phyloP scores from a whole-genome alignment of 1,284 basidiomycete species.

The Marasmius tenuissimus region DNA sequence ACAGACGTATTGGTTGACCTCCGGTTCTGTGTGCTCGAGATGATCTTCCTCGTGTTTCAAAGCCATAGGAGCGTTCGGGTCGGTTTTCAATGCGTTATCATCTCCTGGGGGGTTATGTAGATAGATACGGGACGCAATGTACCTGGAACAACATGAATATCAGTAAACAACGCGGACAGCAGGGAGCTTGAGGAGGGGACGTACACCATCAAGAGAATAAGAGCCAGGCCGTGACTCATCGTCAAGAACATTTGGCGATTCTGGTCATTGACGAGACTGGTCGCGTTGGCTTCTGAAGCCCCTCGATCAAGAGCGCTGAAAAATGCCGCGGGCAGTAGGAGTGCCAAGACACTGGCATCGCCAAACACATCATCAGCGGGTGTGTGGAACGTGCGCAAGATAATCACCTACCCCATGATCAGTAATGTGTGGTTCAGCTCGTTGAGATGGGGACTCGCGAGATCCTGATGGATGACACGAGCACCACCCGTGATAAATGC shows the following conservation, averaged over 20 bases:
- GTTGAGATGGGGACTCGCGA: constrained; percentile 45
- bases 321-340: constrained; percentile 64
- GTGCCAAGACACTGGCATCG: constrained; percentile 50
- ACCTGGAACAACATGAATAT: constrained; percentile 35
- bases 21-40: constrained; percentile 44
- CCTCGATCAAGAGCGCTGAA: constrained; percentile 60
- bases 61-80: constrained; percentile 43
- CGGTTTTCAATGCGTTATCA: constrained; percentile 42
- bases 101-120: constrained; percentile 68
- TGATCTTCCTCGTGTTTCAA: constrained; percentile 43
- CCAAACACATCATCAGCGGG: not conserved
- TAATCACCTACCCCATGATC: constrained; percentile 50
- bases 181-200: constrained; percentile 19
- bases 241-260: constrained; percentile 47
- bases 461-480: constrained; percentile 42
- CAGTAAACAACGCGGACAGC: not conserved
- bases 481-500: constrained; percentile 51
- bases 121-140: constrained; percentile 64
- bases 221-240: constrained; percentile 62
- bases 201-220: constrained; percentile 60
- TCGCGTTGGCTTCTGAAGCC: constrained; percentile 21
- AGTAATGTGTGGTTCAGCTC: constrained; percentile 69
- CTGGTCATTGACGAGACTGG: constrained; percentile 40
- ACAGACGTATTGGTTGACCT: constrained; percentile 62
- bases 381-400: constrained; percentile 15